Evolutionary conservation across 2,329 filamentous ascomycete species (phyloP).

Genomic region (Trichoderma sp.): DNA sequence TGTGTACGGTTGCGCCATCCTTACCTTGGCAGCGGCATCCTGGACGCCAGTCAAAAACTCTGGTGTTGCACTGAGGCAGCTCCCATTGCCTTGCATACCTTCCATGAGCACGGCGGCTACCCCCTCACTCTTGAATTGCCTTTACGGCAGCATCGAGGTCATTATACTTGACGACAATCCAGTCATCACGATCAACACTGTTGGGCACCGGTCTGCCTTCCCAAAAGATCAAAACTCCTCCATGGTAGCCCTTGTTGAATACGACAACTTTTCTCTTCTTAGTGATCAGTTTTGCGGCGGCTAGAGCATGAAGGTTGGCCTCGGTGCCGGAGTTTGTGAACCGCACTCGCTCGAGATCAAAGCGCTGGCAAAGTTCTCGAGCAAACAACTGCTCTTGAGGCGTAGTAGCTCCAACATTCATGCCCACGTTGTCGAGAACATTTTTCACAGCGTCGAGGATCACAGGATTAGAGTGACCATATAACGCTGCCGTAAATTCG

Average conservation of each 20-base stretch:
- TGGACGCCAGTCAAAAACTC: constrained; percentile 59
- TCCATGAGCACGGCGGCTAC: constrained; percentile 69
- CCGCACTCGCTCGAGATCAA: constrained; percentile 59
- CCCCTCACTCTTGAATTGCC: constrained; percentile 49
- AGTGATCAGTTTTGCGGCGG: constrained; percentile 54
- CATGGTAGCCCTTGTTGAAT: constrained; percentile 52
- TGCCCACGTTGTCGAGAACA: constrained; percentile 51
- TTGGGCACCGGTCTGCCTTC: constrained; percentile 44
- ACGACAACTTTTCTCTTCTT: constrained; percentile 53
- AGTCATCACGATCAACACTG: constrained; percentile 58
- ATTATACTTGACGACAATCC: constrained; percentile 65
- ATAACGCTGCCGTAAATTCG: constrained; percentile 68
- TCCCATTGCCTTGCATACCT: constrained; percentile 66
- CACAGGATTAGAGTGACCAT: constrained; percentile 64
- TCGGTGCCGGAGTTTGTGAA: constrained; percentile 71
- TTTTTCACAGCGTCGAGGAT: constrained; percentile 54
- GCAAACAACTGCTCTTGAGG: constrained; percentile 57
- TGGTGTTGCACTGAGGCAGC: constrained; percentile 54
- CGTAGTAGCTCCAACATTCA: constrained; percentile 60
- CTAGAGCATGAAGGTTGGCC: constrained; percentile 63
- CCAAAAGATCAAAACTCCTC: constrained; percentile 44
- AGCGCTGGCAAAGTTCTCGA: constrained; percentile 55
- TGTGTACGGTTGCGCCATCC: background rate
- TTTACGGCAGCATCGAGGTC: constrained; percentile 52
- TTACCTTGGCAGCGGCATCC: constrained; percentile 47